phyloP scores from a whole-genome alignment of 2,329 filamentous ascomycete species.

The Sclerotinia subarctica region DNA sequence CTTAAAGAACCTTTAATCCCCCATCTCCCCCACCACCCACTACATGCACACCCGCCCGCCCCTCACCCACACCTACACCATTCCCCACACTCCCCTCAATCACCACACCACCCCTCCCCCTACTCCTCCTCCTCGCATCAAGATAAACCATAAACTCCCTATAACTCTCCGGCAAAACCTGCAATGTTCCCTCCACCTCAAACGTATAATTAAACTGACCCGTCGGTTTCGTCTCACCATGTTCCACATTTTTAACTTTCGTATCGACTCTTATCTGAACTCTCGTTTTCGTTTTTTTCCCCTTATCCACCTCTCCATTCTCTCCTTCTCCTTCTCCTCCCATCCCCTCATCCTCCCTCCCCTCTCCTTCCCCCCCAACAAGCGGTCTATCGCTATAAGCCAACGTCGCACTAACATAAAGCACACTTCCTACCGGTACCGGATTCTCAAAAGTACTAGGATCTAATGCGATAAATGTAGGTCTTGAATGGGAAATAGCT shows the following conservation, averaged over 20 bases:
- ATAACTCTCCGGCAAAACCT: conserved; percentile 56
- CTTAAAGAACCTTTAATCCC: background rate
- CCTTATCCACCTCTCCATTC: background rate
- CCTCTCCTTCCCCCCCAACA: conserved; percentile 32
- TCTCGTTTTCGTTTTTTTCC: conserved; percentile 47
- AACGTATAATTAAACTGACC: conserved; percentile 74
- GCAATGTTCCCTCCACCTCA: conserved; percentile 60
- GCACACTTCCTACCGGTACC: conserved; percentile 66
- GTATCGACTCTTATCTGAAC: conserved; percentile 67
- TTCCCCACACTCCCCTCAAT: conserved; percentile 14
- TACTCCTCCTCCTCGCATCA: conserved; percentile 40
- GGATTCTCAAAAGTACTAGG: conserved; percentile 70
- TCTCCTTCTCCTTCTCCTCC: background rate
- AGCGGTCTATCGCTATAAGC: conserved; percentile 62
- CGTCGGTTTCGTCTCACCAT: conserved; percentile 63
- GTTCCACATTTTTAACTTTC: conserved; percentile 66
- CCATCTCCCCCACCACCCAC: background rate
- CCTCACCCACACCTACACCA: conserved; percentile 26
- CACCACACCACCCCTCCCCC: conserved; percentile 17
- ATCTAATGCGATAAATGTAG: conserved; percentile 66
- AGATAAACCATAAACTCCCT: conserved; percentile 41
- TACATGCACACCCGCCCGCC: too few species aligned
- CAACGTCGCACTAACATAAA: conserved; percentile 66
- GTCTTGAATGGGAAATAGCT: conserved; percentile 62
- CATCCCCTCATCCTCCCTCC: conserved; percentile 26